Base-by-base conservation (phyloP, 2,329 filamentous ascomycete species). In the Claviceps sp. region DNA sequence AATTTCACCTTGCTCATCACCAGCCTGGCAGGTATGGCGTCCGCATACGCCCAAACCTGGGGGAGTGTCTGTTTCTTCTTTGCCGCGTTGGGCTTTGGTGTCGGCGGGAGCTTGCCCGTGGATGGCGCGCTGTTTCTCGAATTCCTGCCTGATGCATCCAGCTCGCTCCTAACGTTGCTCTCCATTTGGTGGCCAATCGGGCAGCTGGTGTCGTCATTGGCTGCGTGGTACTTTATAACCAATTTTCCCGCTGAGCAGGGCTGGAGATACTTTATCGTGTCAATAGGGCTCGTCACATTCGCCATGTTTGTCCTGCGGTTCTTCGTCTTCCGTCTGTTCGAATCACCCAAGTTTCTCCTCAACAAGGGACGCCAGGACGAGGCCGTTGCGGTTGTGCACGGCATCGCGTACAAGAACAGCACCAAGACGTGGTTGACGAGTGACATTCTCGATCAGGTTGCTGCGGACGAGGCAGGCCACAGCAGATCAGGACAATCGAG, bases 111-210 rank as follows among this genome's bases (percentile, higher is more conserved):
- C 61, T 69, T 90, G 19, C 85, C 85, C 1, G 84, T 90, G 1
- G 87, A 91, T 64, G 85, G 86, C 38, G 85, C 87, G 0, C 71
- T 93, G 2, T 93, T 94, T 64, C 74, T 94, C 40, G 89, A 95
- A 62, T 91, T 91, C 57, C 70, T 94, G 1, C 89, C 89, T 0
- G 82, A 84, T 53, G 78, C 82, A 0, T 84, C 81, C n/a, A 82
- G 81, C 56, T 80, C 81, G 37, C 75, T 93, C 14, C 71, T 93
- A 34, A 93, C 87, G 0, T 73, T 91, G 47, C 73, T 94, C n/a
- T 89, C 85, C 6, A 78, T 89, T 7, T 93, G 87, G 84, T 95
- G 89, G 87, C 86, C 88, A 0, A 69, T 94, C 17, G 89, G 88
- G 5, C 87, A 93, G 62, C 73, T 94, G 7, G 76, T 84, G 52